A percentile compares a stretch with the other conserved stretches of the same genome.
Evolutionary conservation across 164 flowering plant species (phyloP).

Genomic region (Annona cherimola): DNA sequence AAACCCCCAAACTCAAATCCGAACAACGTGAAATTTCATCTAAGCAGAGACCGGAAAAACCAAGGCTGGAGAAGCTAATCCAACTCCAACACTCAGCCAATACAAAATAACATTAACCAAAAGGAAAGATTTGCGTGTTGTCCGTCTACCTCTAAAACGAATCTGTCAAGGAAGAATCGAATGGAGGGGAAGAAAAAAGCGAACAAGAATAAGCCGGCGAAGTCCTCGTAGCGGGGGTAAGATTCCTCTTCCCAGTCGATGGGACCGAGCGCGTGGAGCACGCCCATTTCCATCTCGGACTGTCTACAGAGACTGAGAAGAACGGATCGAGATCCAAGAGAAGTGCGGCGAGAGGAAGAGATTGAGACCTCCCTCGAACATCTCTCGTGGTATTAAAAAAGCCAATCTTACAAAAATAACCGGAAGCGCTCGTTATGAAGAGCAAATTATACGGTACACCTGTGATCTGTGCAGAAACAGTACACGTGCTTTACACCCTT

Average conservation of each 20-base stretch:
- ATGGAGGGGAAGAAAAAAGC: slow-evolving; percentile 62
- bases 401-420: neutral
- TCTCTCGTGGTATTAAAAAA: neutral
- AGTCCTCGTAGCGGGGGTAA: slow-evolving; percentile 56
- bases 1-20: neutral
- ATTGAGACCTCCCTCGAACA: neutral
- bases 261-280: neutral
- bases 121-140: neutral
- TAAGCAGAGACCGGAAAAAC: neutral
- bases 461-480: neutral
- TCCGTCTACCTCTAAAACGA: slow-evolving; percentile 63
- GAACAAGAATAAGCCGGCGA: slow-evolving; percentile 47
- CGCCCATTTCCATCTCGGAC: neutral
- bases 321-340: slow-evolving; percentile 1
- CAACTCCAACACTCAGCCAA: neutral
- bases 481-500: neutral
- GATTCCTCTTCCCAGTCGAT: slow-evolving; percentile 61
- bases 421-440: neutral
- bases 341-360: neutral
- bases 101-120: neutral
- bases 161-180: slow-evolving; percentile 73
- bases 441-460: neutral
- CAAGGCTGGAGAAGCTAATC: neutral
- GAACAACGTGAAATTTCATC: neutral
- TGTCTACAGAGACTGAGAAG: neutral